Base-by-base conservation (phyloP, 805 yeast genomes). In the Kazachstania martiniae region DNA sequence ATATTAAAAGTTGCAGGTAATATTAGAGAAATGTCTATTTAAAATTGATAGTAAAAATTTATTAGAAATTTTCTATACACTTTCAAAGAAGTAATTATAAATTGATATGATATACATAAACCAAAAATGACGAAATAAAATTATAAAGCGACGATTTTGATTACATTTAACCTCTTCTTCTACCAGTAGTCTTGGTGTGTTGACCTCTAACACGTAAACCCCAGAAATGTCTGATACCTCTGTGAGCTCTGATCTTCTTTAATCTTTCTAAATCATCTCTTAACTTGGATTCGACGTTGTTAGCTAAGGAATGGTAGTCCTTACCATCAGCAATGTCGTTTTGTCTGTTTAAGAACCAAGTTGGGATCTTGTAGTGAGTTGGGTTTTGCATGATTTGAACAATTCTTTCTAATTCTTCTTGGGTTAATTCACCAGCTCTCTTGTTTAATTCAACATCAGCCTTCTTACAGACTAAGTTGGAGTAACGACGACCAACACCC, bases 221-320 rank as follows among this genome's bases (percentile, higher is more conserved):
- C 97, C 96, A 91, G 89, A 79, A 87, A 78, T 91, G 99, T 81
- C 99, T 86, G 71, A 91, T 81, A 89, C 99, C 99, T 74, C 97
- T 79, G 91, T 91, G 98, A 64, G 97, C 75, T 80, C 98, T 93
- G 82, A 93, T 91, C 76, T 91, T 91, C 94, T 93, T 93, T 72
- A 91, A 77, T 80, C 97, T 89, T 77, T 91, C 98, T 69, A 91
- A 77, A 66, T 91, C 98, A 66, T 91, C 99, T 84, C 99, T 91
- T 70, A 91, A 83, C 76, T 91, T 91, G 60, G 95, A 83, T 75
- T 93, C 98, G 69, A 91, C 75, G 78, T 84, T 84, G 89, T 91
- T 91, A 58, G 97, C 97, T 62, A 91, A 81, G 63, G 83, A 82
- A 77, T 91, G 99, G 79, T 85, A 77, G 76, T 89, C 94, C 80